A percentile compares a stretch with the other conserved stretches of the same genome.
Conservation (phyloP, 2,329 filamentous ascomycete genomes). For the Sporothrix variecibatus region DNA sequence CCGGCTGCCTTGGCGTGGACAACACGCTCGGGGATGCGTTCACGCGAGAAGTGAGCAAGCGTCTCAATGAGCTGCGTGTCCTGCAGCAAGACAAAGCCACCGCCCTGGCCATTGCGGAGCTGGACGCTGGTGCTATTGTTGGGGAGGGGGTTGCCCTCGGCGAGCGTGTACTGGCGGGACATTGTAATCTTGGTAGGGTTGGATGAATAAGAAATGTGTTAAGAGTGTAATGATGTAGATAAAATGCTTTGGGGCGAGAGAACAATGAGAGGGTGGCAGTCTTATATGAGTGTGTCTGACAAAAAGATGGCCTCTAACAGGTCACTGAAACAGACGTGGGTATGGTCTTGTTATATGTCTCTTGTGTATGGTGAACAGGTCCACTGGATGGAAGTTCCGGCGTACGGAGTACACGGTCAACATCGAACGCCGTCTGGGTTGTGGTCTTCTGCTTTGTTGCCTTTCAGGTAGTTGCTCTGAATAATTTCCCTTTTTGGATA, state of each 20-base stretch:
- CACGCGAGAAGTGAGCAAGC: conserved; percentile 55
- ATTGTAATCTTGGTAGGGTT: background rate
- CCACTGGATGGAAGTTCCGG: background rate
- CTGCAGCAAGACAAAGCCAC: conserved; percentile 62
- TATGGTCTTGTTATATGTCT: background rate
- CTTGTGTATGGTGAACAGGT: background rate
- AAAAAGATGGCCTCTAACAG: background rate
- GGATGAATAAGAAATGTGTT: background rate
- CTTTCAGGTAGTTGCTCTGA: background rate
- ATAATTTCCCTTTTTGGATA: background rate
- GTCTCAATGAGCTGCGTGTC: conserved; percentile 67
- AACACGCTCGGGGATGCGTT: conserved; percentile 34
- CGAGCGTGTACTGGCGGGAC: conserved; percentile 3
- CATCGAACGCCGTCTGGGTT: background rate
- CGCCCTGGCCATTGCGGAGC: conserved; percentile 29
- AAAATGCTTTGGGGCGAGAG: too few species aligned
- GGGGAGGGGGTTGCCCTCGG: background rate
- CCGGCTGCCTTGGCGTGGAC: conserved; percentile 35
- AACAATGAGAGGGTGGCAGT: background rate
- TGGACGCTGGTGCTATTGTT: background rate
- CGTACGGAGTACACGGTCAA: background rate
- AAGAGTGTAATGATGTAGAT: too few species aligned
- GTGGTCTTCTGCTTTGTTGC: too few species aligned
- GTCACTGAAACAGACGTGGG: background rate
- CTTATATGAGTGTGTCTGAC: conserved; percentile 1